Evolutionary conservation across 108 stramenopile species (phyloP).

Genomic region (Nitzschia sp.): DNA sequence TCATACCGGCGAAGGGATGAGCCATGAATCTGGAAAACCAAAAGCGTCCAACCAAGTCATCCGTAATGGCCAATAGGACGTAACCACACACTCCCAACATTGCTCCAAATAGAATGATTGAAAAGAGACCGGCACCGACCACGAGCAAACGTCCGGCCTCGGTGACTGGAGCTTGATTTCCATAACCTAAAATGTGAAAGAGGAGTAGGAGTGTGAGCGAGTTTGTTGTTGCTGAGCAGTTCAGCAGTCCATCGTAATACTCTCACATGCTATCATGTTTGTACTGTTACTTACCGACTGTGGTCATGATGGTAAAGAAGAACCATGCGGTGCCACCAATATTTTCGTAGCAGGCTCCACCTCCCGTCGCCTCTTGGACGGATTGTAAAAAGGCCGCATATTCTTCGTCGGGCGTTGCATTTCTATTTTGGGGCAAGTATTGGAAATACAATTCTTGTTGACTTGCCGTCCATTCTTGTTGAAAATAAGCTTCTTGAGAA

Average conservation of each 20-base stretch:
- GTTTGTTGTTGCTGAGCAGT: not conserved
- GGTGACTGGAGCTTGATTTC: constrained; percentile 55
- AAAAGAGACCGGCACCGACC: constrained; percentile 44
- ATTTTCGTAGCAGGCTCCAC: constrained; percentile 27
- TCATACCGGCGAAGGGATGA: constrained; percentile 8
- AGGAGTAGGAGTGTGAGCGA: not conserved
- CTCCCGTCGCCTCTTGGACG: constrained; percentile 40
- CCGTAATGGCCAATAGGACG: constrained; percentile 37
- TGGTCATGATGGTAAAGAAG: constrained; percentile 60
- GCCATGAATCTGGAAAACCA: constrained; percentile 14
- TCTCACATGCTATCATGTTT: too few relatives aligned
- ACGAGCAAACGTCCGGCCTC: constrained; percentile 38
- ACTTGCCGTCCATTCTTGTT: constrained; percentile 9
- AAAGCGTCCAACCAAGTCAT: constrained; percentile 28
- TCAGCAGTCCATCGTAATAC: not conserved
- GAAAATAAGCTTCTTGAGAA: constrained; percentile 21
- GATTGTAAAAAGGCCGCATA: constrained; percentile 4
- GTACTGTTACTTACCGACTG: constrained; percentile 26
- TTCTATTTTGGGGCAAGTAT: constrained; percentile 6
- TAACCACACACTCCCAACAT: constrained; percentile 41
- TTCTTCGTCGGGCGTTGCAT: not conserved
- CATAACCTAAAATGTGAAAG: constrained; percentile 42
- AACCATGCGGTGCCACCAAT: constrained; percentile 38
- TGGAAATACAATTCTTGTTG: constrained; percentile 17
- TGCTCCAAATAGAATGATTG: constrained; percentile 48